Base-by-base conservation (phyloP, 2,329 filamentous ascomycete species). In the Cordyceps tenuipes region DNA sequence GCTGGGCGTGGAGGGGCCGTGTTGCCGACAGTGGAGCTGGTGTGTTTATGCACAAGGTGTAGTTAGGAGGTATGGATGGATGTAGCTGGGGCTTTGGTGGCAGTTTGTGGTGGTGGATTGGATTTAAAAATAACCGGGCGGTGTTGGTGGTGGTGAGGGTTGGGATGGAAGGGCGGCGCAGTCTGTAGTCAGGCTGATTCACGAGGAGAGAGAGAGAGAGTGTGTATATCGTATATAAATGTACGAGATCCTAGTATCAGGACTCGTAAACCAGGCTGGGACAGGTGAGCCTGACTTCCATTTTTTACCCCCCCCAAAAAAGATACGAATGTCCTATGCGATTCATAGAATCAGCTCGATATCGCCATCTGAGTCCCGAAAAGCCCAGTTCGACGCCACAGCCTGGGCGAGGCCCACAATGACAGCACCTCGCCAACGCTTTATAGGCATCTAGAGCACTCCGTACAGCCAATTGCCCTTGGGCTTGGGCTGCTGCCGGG, bases 11-110 rank as follows among this genome's bases (percentile, higher is more conserved):
- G 55, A 57, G 56, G 48, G 57, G 26, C 49, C 39, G 49, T 59
- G 57, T 46, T 53, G 41, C 57, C 34, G 48, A 52, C 19, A 29
- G 47, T 52, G 57, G 57, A 59, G 57, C 57, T 39, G n/a, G n/a
- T n/a, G 52, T 47, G 52, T 4, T 46, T 47, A 53, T 59, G 53
- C 57, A 59, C 57, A 41, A 59, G 57, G 57, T 59, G 4, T 43
- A 43, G 39, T 5, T n/a, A 7, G 39, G 8, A n/a, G n/a, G n/a
- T n/a, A n/a, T n/a, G n/a, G n/a, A n/a, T n/a, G n/a, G n/a, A n/a
- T n/a, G 4, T 43, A 43, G 39, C 5, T n/a, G 17, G 39, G 8
- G 39, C 6, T 5, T 17, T n/a, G 15, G 39, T 43, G 46, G 36
- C 46, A 36, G 26, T 36, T 34, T 46, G 51, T 47, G 51, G 48